These are phyloP conservation scores for Castanea crenata DNA, from an alignment of 306 rosid genomes.

Conservation along the genomic window DNA sequence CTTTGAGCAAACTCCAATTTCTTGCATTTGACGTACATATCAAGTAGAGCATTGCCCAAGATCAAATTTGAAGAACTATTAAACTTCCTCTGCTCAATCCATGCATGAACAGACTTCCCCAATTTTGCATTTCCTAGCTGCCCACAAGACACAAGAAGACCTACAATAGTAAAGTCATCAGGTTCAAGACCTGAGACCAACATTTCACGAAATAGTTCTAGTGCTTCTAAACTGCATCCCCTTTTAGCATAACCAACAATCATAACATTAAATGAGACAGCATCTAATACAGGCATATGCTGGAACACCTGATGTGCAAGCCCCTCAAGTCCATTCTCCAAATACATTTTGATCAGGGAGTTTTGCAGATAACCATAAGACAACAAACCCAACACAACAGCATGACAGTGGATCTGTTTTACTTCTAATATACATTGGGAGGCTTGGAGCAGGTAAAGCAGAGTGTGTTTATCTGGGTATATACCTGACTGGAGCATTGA, in stretches of 20 bases:
- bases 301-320: constrained; percentile 38
- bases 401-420: constrained; percentile 51
- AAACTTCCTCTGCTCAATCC: constrained; percentile 46
- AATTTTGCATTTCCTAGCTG: constrained; percentile 30
- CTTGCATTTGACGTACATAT: constrained; percentile 49
- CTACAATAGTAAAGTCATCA: constrained; percentile 47
- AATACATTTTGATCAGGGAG: constrained; percentile 33
- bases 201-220: constrained; percentile 43
- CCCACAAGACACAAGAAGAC: constrained; percentile 51
- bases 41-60: constrained; percentile 54
- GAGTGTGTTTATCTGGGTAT: constrained; percentile 45
- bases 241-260: constrained; percentile 45
- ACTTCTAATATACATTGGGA: constrained; percentile 30
- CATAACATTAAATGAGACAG: constrained; percentile 47
- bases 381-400: constrained; percentile 42
- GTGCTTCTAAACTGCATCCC: constrained; percentile 34
- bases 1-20: constrained; percentile 35
- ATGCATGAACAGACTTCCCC: constrained; percentile 59
- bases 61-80: constrained; percentile 42
- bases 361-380: constrained; percentile 43
- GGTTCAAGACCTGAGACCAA: constrained; percentile 29
- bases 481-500: constrained; percentile 38
- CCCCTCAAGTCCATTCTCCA: constrained; percentile 33
- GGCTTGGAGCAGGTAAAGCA: constrained; percentile 42
- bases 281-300: constrained; percentile 26